phyloP scores from a whole-genome alignment of 371 early-diverging fungal species.

The Mucor mucedo region DNA sequence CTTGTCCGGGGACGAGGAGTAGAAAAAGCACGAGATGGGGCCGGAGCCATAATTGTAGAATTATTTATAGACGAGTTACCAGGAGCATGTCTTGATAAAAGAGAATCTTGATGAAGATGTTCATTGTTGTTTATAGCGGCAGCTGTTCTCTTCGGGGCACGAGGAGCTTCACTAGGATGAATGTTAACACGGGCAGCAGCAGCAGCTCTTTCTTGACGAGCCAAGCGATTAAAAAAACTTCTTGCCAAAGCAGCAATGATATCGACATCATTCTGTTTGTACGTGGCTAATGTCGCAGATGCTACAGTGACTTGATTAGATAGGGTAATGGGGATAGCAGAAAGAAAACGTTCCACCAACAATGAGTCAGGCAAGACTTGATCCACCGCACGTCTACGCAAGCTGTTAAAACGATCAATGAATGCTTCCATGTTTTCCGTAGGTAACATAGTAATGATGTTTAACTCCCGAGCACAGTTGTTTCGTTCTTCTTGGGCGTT shows the following conservation, averaged over 20 bases:
- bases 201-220: not conserved
- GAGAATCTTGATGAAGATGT: too few relatives aligned
- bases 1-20: not conserved
- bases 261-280: not conserved
- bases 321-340: not conserved
- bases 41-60: not conserved
- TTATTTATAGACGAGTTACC: not conserved
- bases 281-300: not conserved
- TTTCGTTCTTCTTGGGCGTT: too few relatives aligned
- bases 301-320: not conserved
- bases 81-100: too few relatives aligned
- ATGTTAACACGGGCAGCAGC: not conserved
- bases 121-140: too few relatives aligned
- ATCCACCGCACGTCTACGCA: slow-evolving; percentile 7
- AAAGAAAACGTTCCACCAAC: not conserved
- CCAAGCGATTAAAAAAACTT: not conserved
- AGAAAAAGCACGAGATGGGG: not conserved
- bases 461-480: not conserved
- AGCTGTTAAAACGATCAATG: slow-evolving; percentile 14
- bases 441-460: not conserved
- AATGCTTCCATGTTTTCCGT: slow-evolving; percentile 6
- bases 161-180: not conserved
- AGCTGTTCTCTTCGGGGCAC: not conserved
- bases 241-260: not conserved
- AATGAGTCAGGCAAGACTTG: too few relatives aligned